A percentile compares a stretch with the other conserved stretches of the same genome.
phyloP scores from a whole-genome alignment of 148 eudicot genomes.

The Vaccinium vitisidaea region DNA sequence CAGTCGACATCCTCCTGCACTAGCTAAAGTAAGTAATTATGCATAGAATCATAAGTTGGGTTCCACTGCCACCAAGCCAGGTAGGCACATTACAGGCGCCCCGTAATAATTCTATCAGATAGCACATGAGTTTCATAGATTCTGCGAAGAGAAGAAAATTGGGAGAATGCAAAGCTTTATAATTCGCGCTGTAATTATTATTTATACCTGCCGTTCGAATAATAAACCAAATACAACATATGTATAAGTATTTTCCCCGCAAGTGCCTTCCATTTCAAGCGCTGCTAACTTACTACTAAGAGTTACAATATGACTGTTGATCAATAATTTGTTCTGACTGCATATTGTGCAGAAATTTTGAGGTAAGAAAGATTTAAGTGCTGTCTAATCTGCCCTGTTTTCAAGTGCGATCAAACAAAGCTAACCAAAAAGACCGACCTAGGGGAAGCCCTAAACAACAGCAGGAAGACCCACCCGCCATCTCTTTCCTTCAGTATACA shows the following conservation, averaged over 20 bases:
- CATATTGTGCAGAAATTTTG: slow-evolving; percentile 12
- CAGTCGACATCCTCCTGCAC: not conserved
- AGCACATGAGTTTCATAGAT: not conserved
- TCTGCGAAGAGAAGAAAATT: not conserved
- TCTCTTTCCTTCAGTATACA: not conserved
- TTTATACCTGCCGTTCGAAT: not conserved
- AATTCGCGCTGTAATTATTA: not conserved
- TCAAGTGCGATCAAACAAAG: not conserved
- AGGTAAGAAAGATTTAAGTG: not conserved
- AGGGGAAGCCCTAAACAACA: not conserved
- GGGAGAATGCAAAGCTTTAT: not conserved
- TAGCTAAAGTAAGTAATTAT: not conserved
- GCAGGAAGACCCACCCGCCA: not conserved
- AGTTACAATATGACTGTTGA: slow-evolving; percentile 13
- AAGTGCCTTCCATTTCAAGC: slow-evolving; percentile 10
- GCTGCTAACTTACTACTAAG: not conserved
- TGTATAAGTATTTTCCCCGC: not conserved
- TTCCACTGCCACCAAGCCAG: not conserved
- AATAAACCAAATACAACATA: not conserved
- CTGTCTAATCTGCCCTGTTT: not conserved
- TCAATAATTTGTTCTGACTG: slow-evolving; percentile 17
- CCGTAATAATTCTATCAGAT: not conserved
- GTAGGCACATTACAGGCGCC: not conserved
- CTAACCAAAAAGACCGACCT: not conserved
- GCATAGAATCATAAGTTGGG: not conserved